phyloP scores from a whole-genome alignment of 23 red algal species.

The Gracilaria gracilis region DNA sequence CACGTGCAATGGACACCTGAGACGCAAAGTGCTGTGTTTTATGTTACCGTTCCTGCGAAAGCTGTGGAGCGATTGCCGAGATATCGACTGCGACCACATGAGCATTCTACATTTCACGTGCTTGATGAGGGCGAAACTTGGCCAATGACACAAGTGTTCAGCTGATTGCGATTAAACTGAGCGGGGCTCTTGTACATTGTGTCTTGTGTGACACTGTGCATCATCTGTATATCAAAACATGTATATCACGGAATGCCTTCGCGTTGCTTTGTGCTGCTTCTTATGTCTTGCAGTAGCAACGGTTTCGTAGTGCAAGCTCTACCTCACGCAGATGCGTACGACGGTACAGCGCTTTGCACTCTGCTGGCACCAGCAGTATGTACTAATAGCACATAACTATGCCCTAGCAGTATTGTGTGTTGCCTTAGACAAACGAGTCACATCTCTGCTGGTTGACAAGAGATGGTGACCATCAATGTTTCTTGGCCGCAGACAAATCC shows the following conservation, averaged over 20 bases:
- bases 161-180: background rate
- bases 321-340: too few species aligned
- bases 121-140: background rate
- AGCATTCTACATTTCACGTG: background rate
- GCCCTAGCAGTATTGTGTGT: too few species aligned
- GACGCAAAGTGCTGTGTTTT: conserved; percentile 56
- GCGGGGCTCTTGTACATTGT: background rate
- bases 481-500: too few species aligned
- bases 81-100: conserved; percentile 13
- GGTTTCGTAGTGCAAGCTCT: too few species aligned
- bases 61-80: conserved; percentile 3
- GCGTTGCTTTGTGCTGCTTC: background rate
- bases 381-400: too few species aligned
- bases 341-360: too few species aligned
- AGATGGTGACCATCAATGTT: too few species aligned
- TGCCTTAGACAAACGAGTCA: too few species aligned
- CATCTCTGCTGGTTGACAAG: too few species aligned
- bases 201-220: background rate
- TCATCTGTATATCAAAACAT: background rate
- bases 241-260: background rate
- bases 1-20: conserved; percentile 60
- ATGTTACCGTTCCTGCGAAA: conserved; percentile 18
- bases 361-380: too few species aligned
- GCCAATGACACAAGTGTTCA: conserved; percentile 24
- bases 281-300: background rate